These are phyloP conservation scores for Lycium ferocissimum DNA, from an alignment of 257 asterid species.

Conservation along the genomic window DNA sequence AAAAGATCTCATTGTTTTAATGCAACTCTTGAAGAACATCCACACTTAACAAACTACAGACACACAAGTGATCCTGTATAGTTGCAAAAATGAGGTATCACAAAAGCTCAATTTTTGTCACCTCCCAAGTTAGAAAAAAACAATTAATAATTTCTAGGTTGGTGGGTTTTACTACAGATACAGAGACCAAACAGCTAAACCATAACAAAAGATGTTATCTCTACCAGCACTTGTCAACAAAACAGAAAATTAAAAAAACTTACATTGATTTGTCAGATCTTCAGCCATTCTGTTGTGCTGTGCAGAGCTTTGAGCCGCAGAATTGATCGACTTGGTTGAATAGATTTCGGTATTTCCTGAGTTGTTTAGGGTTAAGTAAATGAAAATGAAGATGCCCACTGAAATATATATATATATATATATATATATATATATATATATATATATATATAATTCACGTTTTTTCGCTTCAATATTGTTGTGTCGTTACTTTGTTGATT, in stretches of 20 bases:
- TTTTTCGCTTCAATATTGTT: too few relatives aligned
- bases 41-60: constrained; percentile 6
- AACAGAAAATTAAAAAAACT: background rate
- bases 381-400: background rate
- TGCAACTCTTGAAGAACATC: background rate
- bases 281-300: background rate
- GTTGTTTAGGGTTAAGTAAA: background rate
- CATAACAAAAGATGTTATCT: background rate
- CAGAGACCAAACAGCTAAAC: background rate
- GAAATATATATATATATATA: background rate
- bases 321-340: background rate
- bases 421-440: too few relatives aligned
- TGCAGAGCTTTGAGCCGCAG: background rate
- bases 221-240: background rate
- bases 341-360: background rate
- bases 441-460: too few relatives aligned
- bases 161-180: background rate
- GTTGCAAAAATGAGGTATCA: background rate
- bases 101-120: background rate
- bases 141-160: background rate
- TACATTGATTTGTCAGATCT: background rate
- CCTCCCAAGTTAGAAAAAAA: background rate
- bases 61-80: background rate
- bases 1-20: background rate
- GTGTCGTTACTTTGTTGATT: too few relatives aligned